Conservation (phyloP, 768 basidiomycete species). For the Lactarius sanguifluus region DNA sequence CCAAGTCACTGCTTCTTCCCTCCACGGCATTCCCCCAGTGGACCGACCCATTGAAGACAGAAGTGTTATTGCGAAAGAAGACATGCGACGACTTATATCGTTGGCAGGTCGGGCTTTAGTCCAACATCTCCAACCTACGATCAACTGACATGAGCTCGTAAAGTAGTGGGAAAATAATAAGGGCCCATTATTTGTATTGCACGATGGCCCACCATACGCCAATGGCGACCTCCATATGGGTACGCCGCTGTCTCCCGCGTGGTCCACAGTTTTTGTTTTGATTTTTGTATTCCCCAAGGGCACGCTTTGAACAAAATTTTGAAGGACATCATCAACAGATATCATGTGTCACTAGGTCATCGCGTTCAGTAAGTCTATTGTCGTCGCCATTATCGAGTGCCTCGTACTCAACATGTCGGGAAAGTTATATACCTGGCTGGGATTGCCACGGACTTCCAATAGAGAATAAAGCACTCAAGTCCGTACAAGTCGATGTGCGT, state of each 20-base stretch:
- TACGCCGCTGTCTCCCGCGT: slow-evolving; percentile 36
- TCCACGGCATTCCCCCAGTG: slow-evolving; percentile 78
- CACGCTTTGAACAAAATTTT: slow-evolving; percentile 95
- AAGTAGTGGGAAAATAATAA: slow-evolving; percentile 62
- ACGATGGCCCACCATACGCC: slow-evolving; percentile 97
- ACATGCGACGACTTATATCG: slow-evolving; percentile 75
- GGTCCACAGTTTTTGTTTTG: not conserved
- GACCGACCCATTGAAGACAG: slow-evolving; percentile 61
- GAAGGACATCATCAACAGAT: slow-evolving; percentile 95
- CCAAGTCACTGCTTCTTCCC: slow-evolving; percentile 74
- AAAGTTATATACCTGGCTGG: slow-evolving; percentile 93
- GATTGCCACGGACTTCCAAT: slow-evolving; percentile 98
- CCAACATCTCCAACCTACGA: not conserved
- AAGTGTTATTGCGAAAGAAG: slow-evolving; percentile 54
- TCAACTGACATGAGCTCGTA: slow-evolving; percentile 8
- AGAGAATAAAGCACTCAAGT: slow-evolving; percentile 87
- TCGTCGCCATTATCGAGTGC: slow-evolving; percentile 11
- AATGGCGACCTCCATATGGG: slow-evolving; percentile 97
- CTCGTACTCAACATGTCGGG: slow-evolving; percentile 7
- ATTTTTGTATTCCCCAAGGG: slow-evolving; percentile 47
- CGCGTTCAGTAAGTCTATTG: slow-evolving; percentile 70
- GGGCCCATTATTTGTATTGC: slow-evolving; percentile 77
- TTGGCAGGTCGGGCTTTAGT: slow-evolving; percentile 62
- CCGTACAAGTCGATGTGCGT: slow-evolving; percentile 56
- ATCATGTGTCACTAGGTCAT: slow-evolving; percentile 72